Base-by-base conservation (phyloP, 306 rosid genomes). In the Erythrophleum fordii region DNA sequence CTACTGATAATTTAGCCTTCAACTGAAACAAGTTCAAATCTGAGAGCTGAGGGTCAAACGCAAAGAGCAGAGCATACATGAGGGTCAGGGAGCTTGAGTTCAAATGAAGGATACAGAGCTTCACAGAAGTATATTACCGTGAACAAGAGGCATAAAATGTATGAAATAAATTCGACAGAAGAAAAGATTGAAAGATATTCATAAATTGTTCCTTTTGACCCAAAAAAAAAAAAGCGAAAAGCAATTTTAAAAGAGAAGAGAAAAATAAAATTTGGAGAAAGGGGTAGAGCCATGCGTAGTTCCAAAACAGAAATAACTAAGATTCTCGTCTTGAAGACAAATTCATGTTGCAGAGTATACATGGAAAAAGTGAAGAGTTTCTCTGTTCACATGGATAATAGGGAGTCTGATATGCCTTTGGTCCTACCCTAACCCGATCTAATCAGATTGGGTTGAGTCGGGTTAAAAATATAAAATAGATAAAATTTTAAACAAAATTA, bases 1-100 rank as follows among this genome's bases (percentile, higher is more conserved):
- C 14, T n/a, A 67, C 1, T 67, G n/a, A 20, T 12, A 39, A 39
- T 6, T 22, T 20, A 35, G 49, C 29, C 76, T 55, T 55, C 39
- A 60, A 62, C 58, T 16, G 23, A 64, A 61, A 68, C 17, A 9
- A 39, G 16, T 58, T 49, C 70, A 62, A 77, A 53, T 67, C 67
- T 81, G 77, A 44, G 49, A 73, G 56, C 17, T 16, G 28, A 48
- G 39, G 59, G 76, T 68, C 78, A 81, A 73, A 56, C 6, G 23
- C 69, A 49, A 41, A 42, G 41, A 77, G 37, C 64, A 59, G 45
- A 60, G 77, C 76, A 31, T 34, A 5, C 31, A 23, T 4, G 28
- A 11, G 20, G 62, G 26, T 58, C 35, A 12, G 18, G 35, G 18
- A 20, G 25, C 72, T 66, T 37, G 51, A 23, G 45, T 67, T 39